Evolutionary conservation across 1,284 basidiomycete species (phyloP), one percentile per base, ranked within the genome.

Genomic region (Gomphus sp.): DNA sequence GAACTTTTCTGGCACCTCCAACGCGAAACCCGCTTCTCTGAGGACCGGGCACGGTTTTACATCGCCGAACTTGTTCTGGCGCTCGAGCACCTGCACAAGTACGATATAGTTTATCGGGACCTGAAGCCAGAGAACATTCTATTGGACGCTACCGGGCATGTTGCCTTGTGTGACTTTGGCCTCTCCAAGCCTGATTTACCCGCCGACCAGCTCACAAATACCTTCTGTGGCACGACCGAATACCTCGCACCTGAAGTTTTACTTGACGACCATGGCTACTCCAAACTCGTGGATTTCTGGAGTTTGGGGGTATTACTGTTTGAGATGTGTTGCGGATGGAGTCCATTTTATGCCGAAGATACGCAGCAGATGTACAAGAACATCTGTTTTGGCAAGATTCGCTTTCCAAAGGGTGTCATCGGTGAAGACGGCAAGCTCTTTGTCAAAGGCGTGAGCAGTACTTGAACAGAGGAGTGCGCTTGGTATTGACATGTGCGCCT

Each of bases 331-430:
- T 99, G 97, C 68, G 97, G 97, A 16, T 99, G 97, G 97, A 94
- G 91, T 71, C 97, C 97, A 41, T 99, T 99, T 76, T 99, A 99
- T 69, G 96, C 96, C 14, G 97, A 99, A 68, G 97, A 99, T 71
- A 98, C 94, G 16, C 96, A 99, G 72, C 93, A 98, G 74, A 99
- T 99, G 97, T 99, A 99, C 79, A 94, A 94, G 80, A 91, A 96
- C 76, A 99, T 99, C 66, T 98, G 94, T 72, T 94, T 93, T 72
- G 97, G 97, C 64, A 99, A 98, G 81, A 98, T 99, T 71, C 84
- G 96, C 63, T 99, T 99, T 78, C 97, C 97, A 33, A 90, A 94
- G 67, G 93, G 91, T 58, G 95, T 98, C 36, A 98, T 99, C 67
- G 88, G 89, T 62, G 97, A 99, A 67, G 95, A 98, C 61, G 97